Evolutionary conservation across 2,329 filamentous ascomycete species (phyloP), one percentile per base, ranked within the genome.

Genomic region (Gaeumannomyces tritici): DNA sequence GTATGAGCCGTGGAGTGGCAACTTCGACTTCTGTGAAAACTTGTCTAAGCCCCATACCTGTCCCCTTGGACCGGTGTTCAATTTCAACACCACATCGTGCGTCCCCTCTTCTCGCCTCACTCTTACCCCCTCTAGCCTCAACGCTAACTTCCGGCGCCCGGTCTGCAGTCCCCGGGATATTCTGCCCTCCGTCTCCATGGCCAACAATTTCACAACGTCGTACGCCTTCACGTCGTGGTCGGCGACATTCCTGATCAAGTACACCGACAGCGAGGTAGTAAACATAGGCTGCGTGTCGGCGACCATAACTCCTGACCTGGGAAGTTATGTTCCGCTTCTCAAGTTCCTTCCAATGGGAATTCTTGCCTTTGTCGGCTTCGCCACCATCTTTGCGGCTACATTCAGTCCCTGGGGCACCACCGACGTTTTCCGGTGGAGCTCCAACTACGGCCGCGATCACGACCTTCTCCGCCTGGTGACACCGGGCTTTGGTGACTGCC

Each of bases 361-460:
- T 28, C 80, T 99, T 35, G 77, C 93, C 3, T 80, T 93, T 55
- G 90, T 96, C 57, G 95, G 87, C 2, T 74, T 92, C 63, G 91
- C 93, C 18, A 96, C 93, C 8, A 79, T 93, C 47, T 86, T 91
- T 67, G 92, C 95, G 3, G 90, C 87, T 60, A 90, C 96, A 51
- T 93, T 87, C 72, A 97, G 93, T 70, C 95, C 95, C 0, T 99
- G 95, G 93, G 95, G 95, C 26, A 90, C 91, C 1, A 86, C 86
- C 9, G 90, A 99, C 72, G 82, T 93, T 26, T 98, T 98, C 73
- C 88, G 90, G 67, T 99, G 93, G 92, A 92, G 91, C n/a, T 96
- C 91, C 71, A 99, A 99, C 72, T 98, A 96, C 72, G 95, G 95
- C 47, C 87, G 93, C 68, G 95, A 99, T 69, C 90, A 91, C 65